phyloP scores from a whole-genome alignment of 1,284 basidiomycete genomes.

The Moniliella sp. region DNA sequence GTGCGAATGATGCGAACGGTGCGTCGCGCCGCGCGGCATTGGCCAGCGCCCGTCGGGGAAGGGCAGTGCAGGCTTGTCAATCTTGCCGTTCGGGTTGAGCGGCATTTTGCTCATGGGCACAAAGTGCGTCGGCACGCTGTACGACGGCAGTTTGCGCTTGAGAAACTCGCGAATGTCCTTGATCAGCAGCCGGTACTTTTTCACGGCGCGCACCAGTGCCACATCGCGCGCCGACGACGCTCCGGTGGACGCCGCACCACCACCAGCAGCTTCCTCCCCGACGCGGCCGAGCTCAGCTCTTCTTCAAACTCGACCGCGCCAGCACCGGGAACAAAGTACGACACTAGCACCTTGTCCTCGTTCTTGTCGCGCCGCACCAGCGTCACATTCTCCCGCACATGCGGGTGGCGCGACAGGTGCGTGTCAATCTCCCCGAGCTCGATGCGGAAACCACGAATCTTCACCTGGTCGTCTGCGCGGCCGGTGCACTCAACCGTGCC shows the following conservation, averaged over 20 bases:
- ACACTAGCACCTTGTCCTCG: conserved; percentile 94
- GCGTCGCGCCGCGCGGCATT: conserved; percentile 29
- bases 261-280: conserved; percentile 42
- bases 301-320: conserved; percentile 49
- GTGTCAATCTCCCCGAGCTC: conserved; percentile 43
- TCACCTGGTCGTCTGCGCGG: conserved; percentile 48
- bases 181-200: conserved; percentile 49
- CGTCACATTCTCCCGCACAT: conserved; percentile 71
- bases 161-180: conserved; percentile 72
- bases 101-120: conserved; percentile 88
- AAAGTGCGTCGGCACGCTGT: conserved; percentile 37
- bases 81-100: conserved; percentile 93
- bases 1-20: conserved; percentile 7
- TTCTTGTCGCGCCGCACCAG: conserved; percentile 91
- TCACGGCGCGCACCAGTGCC: conserved; percentile 25
- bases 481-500: conserved; percentile 46
- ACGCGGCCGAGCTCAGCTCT: no score
- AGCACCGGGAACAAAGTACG: conserved; percentile 84
- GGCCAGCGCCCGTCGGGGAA: conserved; percentile 76
- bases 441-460: conserved; percentile 1
- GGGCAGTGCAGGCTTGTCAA: conserved; percentile 96
- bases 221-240: conserved; percentile 35
- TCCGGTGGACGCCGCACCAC: conserved; percentile 45
- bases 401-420: conserved; percentile 73
- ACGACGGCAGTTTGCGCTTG: conserved; percentile 80